phyloP scores from a whole-genome alignment of 106 monocot species.

The Dendrobium chrysotoxum region DNA sequence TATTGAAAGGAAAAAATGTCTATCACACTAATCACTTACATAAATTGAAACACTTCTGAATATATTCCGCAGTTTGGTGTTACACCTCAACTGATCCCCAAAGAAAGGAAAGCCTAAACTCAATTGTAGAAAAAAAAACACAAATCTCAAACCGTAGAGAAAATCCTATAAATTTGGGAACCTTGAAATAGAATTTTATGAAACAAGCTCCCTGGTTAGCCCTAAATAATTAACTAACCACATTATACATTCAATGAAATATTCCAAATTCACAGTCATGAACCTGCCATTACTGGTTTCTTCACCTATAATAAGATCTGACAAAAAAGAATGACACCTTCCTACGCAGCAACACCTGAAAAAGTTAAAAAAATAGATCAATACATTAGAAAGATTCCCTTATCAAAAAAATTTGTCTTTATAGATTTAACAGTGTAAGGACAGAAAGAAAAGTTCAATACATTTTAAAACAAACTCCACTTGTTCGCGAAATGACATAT shows the following conservation, averaged over 20 bases:
- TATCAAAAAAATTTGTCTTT: neutral
- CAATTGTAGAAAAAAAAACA: constrained; percentile 1
- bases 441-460: neutral
- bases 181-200: neutral
- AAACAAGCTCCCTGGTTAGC: constrained; percentile 9
- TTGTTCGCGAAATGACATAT: neutral
- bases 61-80: neutral
- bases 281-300: constrained; percentile 29
- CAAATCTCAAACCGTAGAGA: neutral
- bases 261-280: constrained; percentile 16
- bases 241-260: constrained; percentile 15
- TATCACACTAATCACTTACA: constrained; percentile 1
- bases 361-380: neutral
- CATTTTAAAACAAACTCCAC: constrained; percentile 3
- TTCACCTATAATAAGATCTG: constrained; percentile 17
- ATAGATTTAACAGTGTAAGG: neutral
- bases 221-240: constrained; percentile 24
- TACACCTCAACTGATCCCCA: constrained; percentile 3
- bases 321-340: constrained; percentile 18
- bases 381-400: neutral
- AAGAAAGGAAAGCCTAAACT: constrained; percentile 7
- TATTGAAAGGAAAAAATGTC: constrained; percentile 3
- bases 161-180: constrained; percentile 3
- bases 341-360: constrained; percentile 25
- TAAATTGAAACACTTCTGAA: neutral